Conservation (phyloP, 78 protist genomes). For the Dictyostelium discoideum region DNA sequence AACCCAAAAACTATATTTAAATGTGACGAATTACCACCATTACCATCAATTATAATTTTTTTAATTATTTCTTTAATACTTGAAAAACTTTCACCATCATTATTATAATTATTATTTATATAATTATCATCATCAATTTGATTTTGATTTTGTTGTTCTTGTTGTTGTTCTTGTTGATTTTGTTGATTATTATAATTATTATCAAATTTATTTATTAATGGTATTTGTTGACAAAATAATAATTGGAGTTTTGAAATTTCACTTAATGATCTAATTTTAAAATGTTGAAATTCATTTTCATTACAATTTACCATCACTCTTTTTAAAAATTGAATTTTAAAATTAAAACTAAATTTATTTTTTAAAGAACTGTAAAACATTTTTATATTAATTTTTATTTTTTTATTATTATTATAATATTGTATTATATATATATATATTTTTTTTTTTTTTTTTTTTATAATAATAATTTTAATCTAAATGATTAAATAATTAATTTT, state of each 20-base stretch:
- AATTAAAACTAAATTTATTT: conserved; percentile 3
- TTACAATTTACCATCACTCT: neutral
- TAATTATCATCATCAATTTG: neutral
- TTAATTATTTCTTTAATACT: neutral
- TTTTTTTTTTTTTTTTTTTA: neutral
- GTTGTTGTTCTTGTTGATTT: neutral
- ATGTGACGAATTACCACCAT: neutral
- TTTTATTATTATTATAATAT: no score
- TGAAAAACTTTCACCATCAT: neutral
- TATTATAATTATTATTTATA: no score
- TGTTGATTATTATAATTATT: neutral
- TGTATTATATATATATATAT: no score
- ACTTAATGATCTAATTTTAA: neutral
- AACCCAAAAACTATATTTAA: neutral
- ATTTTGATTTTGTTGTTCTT: neutral
- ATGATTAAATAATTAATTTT: neutral
- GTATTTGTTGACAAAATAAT: neutral
- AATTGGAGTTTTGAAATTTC: neutral
- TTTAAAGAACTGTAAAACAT: neutral
- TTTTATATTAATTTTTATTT: neutral
- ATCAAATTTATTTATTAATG: neutral
- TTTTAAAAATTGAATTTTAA: neutral
- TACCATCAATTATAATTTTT: neutral
- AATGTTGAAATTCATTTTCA: neutral
- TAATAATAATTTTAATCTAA: neutral